These are phyloP conservation scores for Parathielavia appendiculata DNA, from an alignment of 495 filamentous ascomycete genomes.

Conservation along the genomic window DNA sequence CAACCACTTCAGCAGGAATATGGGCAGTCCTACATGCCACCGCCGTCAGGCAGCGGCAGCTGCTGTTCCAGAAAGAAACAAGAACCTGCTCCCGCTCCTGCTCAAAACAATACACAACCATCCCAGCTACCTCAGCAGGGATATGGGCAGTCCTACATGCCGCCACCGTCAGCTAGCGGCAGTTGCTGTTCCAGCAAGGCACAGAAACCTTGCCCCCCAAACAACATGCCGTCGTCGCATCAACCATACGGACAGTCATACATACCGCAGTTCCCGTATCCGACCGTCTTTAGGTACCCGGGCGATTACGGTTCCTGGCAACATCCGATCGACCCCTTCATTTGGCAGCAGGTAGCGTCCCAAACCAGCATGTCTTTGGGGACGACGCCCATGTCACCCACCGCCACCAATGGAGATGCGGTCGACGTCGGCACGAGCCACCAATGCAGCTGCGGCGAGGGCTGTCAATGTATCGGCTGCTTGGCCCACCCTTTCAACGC, in stretches of 20 bases:
- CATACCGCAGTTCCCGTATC: conserved; percentile 20
- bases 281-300: conserved; percentile 37
- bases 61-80: conserved; percentile 15
- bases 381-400: conserved; percentile 7
- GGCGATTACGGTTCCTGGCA: conserved; percentile 40
- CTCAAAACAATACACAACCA: background rate
- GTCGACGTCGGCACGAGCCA: conserved; percentile 35
- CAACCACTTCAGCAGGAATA: conserved; percentile 6
- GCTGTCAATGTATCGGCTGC: conserved; percentile 66
- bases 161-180: conserved; percentile 3
- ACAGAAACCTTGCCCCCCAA: conserved; percentile 6
- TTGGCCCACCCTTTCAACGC: conserved; percentile 66
- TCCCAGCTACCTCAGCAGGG: background rate
- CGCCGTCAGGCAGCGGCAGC: background rate
- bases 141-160: conserved; percentile 5
- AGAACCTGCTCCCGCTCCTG: background rate
- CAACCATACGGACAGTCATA: conserved; percentile 15
- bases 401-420: conserved; percentile 20
- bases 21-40: background rate
- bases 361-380: conserved; percentile 20
- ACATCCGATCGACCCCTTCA: conserved; percentile 38
- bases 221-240: conserved; percentile 10
- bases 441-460: conserved; percentile 59
- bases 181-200: conserved; percentile 20
- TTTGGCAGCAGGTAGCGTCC: conserved; percentile 32